These are phyloP conservation scores for Pachyrhizus erosus DNA, from an alignment of 306 rosid genomes.

Conservation along the genomic window DNA sequence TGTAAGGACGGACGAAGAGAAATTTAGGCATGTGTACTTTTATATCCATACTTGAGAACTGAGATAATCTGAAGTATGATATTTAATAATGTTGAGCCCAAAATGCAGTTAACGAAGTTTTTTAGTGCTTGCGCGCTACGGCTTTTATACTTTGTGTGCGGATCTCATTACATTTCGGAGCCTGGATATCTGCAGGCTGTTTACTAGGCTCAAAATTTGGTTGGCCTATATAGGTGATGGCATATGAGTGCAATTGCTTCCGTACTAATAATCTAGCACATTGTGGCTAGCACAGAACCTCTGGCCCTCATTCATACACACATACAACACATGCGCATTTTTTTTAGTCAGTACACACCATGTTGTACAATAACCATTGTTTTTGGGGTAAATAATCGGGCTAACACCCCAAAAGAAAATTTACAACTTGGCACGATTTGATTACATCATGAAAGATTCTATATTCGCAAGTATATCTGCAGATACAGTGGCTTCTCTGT, in stretches of 20 bases:
- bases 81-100: constrained; percentile 24
- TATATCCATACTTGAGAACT: constrained; percentile 10
- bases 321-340: no score
- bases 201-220: neutral
- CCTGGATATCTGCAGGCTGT: neutral
- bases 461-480: no score
- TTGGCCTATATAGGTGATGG: neutral
- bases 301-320: no score
- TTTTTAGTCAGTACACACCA: no score
- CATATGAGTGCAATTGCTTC: neutral
- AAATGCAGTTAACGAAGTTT: constrained; percentile 18
- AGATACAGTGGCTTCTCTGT: no score
- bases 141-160: neutral
- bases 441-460: no score
- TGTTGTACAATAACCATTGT: no score
- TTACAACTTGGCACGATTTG: no score
- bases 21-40: no score
- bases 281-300: neutral
- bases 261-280: neutral
- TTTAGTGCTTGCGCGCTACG: neutral
- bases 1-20: no score
- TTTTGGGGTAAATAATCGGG: no score
- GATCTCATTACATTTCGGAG: neutral
- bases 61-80: constrained; percentile 29
- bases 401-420: no score